A percentile compares a stretch with the other conserved stretches of the same genome.
These are phyloP conservation scores for Cyanidioschyzon merolae DNA, from an alignment of 23 red algal species.

Conservation along the genomic window DNA sequence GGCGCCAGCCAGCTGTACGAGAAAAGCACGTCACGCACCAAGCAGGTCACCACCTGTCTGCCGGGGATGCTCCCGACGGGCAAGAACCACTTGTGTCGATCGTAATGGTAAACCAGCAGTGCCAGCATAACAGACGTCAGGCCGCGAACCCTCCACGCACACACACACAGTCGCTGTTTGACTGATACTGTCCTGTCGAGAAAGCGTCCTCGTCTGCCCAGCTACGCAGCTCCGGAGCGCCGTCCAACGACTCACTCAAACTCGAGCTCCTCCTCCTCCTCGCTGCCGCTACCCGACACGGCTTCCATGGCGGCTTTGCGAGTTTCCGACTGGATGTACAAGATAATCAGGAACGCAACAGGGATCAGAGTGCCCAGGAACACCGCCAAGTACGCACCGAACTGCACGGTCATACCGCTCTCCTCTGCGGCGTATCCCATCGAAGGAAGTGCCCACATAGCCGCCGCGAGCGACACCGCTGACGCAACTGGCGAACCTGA, in stretches of 20 bases:
- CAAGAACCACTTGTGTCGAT: no score
- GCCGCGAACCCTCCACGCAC: no score
- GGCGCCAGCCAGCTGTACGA: no score
- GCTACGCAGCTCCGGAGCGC: no score
- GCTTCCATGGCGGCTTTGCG: slow-evolving; percentile 68
- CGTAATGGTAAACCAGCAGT: no score
- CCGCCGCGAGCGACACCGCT: background rate
- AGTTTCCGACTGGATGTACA: slow-evolving; percentile 94
- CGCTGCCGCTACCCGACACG: slow-evolving; percentile 14
- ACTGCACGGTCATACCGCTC: slow-evolving; percentile 74
- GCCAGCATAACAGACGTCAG: no score
- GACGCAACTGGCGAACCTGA: background rate
- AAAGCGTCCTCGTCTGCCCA: no score
- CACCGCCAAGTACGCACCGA: slow-evolving; percentile 89
- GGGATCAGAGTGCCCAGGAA: slow-evolving; percentile 92
- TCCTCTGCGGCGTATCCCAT: background rate
- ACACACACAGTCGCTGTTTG: no score
- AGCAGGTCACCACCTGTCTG: no score
- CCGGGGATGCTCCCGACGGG: no score
- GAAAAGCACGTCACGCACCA: no score
- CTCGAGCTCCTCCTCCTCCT: slow-evolving; percentile 9
- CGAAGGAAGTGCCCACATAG: background rate
- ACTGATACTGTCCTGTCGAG: no score
- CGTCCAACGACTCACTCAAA: background rate
- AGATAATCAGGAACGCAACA: slow-evolving; percentile 88